A percentile compares a stretch with the other conserved stretches of the same genome.
phyloP scores from a whole-genome alignment of 352 stramenopile genomes.

The Globisporangium nodosum region DNA sequence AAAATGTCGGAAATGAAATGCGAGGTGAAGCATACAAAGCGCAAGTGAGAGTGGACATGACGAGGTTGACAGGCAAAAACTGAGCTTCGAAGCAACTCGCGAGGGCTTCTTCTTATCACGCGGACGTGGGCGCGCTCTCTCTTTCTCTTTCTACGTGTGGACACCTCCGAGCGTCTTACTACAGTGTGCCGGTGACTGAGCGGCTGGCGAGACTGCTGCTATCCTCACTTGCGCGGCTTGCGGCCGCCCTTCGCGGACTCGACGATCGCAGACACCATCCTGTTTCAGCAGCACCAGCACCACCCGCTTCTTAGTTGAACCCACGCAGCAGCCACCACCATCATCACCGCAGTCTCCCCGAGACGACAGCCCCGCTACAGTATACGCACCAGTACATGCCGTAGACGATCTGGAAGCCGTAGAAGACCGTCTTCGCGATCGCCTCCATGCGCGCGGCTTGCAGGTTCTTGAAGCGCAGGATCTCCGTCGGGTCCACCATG shows the following conservation, averaged over 20 bases:
- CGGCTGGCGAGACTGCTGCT: too few relatives aligned
- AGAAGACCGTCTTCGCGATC: slow-evolving; percentile 84
- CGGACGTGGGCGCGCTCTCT: too few relatives aligned
- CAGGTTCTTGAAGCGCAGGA: slow-evolving; percentile 84
- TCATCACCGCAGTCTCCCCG: not conserved
- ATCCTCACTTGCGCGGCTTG: slow-evolving; percentile 6
- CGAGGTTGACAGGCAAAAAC: too few relatives aligned
- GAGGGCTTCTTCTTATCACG: too few relatives aligned
- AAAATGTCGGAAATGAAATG: not conserved
- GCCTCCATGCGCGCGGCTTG: slow-evolving; percentile 69
- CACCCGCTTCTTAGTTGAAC: not conserved
- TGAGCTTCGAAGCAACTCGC: too few relatives aligned
- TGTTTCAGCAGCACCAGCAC: slow-evolving; percentile 11
- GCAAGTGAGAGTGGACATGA: too few relatives aligned
- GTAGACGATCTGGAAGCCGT: slow-evolving; percentile 85
- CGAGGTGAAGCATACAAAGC: not conserved
- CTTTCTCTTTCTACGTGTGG: too few relatives aligned
- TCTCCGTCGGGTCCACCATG: slow-evolving; percentile 81
- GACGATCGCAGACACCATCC: slow-evolving; percentile 85
- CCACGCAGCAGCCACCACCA: not conserved
- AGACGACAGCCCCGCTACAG: not conserved
- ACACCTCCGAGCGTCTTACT: too few relatives aligned
- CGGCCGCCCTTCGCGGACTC: slow-evolving; percentile 46
- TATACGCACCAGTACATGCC: slow-evolving; percentile 82
- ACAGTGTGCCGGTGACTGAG: too few relatives aligned